Conservation (phyloP, 331 rosid species). For the Telfairia occidentalis region DNA sequence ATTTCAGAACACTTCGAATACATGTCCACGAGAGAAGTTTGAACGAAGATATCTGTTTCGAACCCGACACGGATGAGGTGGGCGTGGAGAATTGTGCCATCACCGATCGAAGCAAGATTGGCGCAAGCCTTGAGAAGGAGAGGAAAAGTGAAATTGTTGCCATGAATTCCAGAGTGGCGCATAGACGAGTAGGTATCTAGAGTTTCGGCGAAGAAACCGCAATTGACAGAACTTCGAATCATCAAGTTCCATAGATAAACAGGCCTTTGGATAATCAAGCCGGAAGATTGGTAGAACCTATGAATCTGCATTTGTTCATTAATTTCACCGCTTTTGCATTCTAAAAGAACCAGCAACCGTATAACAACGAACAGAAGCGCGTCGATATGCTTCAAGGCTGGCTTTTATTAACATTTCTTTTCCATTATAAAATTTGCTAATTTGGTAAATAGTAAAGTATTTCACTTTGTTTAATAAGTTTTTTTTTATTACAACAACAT, state of each 20-base stretch:
- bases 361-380: neutral
- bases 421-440: too few species aligned
- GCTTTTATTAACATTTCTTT: too few species aligned
- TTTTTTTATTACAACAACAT: too few species aligned
- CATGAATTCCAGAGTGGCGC: constrained; percentile 31
- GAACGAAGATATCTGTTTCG: constrained; percentile 32
- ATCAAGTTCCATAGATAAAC: constrained; percentile 41
- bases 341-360: neutral
- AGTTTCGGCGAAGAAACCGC: constrained; percentile 27
- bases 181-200: constrained; percentile 29
- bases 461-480: too few species aligned
- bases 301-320: neutral
- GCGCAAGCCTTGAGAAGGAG: constrained; percentile 42
- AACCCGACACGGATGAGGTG: constrained; percentile 28
- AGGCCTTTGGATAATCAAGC: constrained; percentile 18
- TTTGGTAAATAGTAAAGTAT: too few species aligned
- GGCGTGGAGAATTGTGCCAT: constrained; percentile 33
- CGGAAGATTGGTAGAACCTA: constrained; percentile 15
- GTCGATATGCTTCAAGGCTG: too few species aligned
- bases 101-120: constrained; percentile 29
- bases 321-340: neutral
- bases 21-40: constrained; percentile 34
- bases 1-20: constrained; percentile 29
- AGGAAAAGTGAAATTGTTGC: constrained; percentile 43
- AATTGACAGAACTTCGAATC: constrained; percentile 31